Base-by-base conservation (phyloP, 495 filamentous ascomycete genomes). In the Lichina pygmaea region DNA sequence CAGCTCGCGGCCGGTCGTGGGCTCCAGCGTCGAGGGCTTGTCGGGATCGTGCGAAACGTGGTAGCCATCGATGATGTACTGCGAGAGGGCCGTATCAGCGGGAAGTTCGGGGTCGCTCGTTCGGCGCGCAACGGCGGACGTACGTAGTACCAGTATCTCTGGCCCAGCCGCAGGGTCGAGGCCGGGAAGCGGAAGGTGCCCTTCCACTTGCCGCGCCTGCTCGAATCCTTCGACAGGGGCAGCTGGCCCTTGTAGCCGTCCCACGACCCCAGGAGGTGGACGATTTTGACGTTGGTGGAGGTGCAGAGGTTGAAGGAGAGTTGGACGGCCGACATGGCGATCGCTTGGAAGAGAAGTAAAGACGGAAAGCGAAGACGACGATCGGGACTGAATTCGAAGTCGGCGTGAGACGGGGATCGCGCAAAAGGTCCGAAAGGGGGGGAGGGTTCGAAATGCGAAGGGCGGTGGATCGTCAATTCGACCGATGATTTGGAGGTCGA, bases 11-110 rank as follows among this genome's bases (percentile, higher is more conserved):
- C 85, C 84, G 52, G 91, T 94, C 55, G 86, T 95, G 54, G 89
- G 86, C 68, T 97, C 89, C 56, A 78, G 77, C 62, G 83, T 92
- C 58, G 77, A 82, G 47, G 78, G 71, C 57, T 81, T 73, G 55
- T 81, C 82, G 44, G 91, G 89, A 64, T 97, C 89, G 68, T 95
- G 86, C 42, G 89, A 86, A 60, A 93, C 79, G 62, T 94, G 86
- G 74, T 94, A 94, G 49, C 89, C 89, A 57, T 97, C 89, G 64
- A 95, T 91, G 78, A 97, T 93, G 69, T 93, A 97, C 66, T 69
- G 49, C 16, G 42, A 34, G 34, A 53, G 24, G 38, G 30, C 42
- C 24, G 24, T 1, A 4, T 24, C 24, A 24, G 24, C 4, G 42
- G 39, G 6, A 31, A 17, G 38, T 3, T 40, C 12, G 38, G 38